Evolutionary conservation across 345 rosid genomes (phyloP), one percentile per base, ranked within the genome.

Genomic region (Atalantia buxifolia): DNA sequence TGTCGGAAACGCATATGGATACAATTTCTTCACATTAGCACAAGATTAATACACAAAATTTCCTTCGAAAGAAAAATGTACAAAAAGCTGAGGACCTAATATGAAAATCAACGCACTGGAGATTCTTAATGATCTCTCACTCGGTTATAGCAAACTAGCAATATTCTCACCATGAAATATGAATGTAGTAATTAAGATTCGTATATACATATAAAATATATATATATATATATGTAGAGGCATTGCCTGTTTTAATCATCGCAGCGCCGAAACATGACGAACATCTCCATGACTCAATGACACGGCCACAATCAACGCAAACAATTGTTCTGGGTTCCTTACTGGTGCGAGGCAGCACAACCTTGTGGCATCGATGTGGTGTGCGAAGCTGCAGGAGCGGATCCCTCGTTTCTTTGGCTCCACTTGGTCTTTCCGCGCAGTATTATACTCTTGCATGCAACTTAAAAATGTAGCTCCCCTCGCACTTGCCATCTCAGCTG

Each of bases 271-370:
- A 88, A 91, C 88, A 87, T 80, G 80, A 84, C 77, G 84, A 80
- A 86, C 83, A 80, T 92, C 70, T 89, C 89, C 97, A 91, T 88
- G 63, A 78, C 62, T 89, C 90, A 94, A 91, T 87, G 60, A 79
- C 62, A 53, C 89, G 82, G 65, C 83, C 76, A 8, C 97, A 91
- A 80, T 88, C 92, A 0, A 88, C 81, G 76, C 94, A 91, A 30
- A 81, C 86, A 36, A 91, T 86, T 63, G 59, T 77, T 27, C 89
- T 87, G 0, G 92, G 91, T 59, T 88, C 81, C 27, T 76, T 80
- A 27, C 88, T 89, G 19, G 85, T 74, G n/a, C 82, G 90, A 0
- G 92, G 93, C 24, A 89, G 86, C 64, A 85, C 77, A 66, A 91
- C 77, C 40, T 86, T 71, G 71, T 83, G 83, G 87, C 97, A 91